These are phyloP conservation scores for Nyctanthes arbortristis DNA, from an alignment of 257 asterid species.

Conservation along the genomic window DNA sequence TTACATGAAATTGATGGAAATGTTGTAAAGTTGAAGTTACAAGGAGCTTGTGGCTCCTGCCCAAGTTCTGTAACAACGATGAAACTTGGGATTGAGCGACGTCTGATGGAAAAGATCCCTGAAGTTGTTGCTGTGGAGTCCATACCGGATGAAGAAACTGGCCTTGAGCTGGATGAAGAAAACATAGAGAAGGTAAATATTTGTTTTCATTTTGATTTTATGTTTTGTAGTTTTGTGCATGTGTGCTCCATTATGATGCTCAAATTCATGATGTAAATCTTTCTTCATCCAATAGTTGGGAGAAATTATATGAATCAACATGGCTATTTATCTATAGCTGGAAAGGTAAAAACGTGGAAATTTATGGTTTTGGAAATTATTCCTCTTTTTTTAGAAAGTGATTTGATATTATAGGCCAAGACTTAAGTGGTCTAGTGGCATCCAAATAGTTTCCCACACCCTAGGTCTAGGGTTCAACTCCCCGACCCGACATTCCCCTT, in stretches of 20 bases:
- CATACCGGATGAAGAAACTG: conserved; percentile 92
- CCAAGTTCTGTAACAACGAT: conserved; percentile 84
- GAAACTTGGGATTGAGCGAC: conserved; percentile 97
- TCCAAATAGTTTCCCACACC: too few relatives aligned
- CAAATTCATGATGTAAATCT: background rate
- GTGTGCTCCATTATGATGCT: conserved; percentile 4
- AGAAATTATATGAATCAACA: background rate
- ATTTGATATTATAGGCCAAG: conserved; percentile 16
- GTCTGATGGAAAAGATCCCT: conserved; percentile 92
- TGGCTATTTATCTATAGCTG: background rate
- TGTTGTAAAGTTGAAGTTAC: conserved; percentile 79
- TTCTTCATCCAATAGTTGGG: background rate
- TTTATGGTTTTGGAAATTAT: background rate
- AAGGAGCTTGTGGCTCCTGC: conserved; percentile 99
- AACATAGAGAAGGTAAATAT: conserved; percentile 84
- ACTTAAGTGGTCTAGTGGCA: background rate
- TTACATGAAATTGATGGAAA: conserved; percentile 94
- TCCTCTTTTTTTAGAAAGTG: conserved; percentile 7
- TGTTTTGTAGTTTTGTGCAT: too few relatives aligned
- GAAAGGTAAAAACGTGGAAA: background rate
- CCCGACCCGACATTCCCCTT: too few relatives aligned
- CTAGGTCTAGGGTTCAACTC: too few relatives aligned
- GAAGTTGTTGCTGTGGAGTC: conserved; percentile 92
- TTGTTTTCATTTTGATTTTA: conserved; percentile 11
- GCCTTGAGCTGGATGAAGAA: conserved; percentile 89